Conservation (phyloP, 352 stramenopile species). For the Pythium sp. region DNA sequence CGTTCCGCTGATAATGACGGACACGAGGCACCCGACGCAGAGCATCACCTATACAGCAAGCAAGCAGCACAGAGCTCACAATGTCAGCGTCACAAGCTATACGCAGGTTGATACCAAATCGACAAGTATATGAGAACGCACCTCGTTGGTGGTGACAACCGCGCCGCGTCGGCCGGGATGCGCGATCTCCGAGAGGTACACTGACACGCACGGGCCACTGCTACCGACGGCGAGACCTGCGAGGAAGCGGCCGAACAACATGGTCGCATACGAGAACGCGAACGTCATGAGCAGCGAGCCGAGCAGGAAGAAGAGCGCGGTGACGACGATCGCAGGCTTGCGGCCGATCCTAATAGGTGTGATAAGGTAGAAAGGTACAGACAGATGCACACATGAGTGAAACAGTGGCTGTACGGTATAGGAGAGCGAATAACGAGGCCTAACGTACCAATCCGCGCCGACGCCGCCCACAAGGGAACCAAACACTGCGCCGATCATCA, state of each 20-base stretch:
- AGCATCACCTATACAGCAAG: conserved; percentile 50
- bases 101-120: not conserved
- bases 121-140: conserved; percentile 4
- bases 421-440: not conserved
- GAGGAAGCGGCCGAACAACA: conserved; percentile 67
- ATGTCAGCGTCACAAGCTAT: not conserved
- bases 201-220: conserved; percentile 61
- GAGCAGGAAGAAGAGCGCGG: conserved; percentile 49
- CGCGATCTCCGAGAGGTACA: conserved; percentile 68
- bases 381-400: not conserved
- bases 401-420: not conserved
- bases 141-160: conserved; percentile 64
- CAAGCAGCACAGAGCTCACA: not conserved
- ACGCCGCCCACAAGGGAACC: conserved; percentile 56
- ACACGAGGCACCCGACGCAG: conserved; percentile 66
- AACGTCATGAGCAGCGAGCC: conserved; percentile 74
- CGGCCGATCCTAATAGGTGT: conserved; percentile 38
- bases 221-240: conserved; percentile 60
- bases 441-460: conserved; percentile 42
- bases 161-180: conserved; percentile 47
- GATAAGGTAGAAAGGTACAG: not conserved
- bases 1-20: conserved; percentile 44
- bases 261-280: conserved; percentile 34
- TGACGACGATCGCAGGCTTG: conserved; percentile 63
- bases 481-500: conserved; percentile 68